Base-by-base conservation (phyloP, 805 yeast genomes). In the Clavispora vitiphila region DNA sequence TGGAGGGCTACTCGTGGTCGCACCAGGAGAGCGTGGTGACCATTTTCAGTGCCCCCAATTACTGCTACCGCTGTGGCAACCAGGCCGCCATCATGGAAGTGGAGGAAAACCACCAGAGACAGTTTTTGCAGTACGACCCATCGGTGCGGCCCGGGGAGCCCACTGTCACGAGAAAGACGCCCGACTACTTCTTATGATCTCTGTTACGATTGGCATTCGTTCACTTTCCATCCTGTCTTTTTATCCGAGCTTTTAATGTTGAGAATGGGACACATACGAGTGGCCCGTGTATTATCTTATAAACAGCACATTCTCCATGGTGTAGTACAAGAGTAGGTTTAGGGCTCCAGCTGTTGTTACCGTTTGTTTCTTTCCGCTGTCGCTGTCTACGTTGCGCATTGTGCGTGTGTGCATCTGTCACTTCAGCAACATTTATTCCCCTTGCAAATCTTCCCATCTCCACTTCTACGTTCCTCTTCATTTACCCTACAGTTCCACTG, bases 11-110 rank as follows among this genome's bases (percentile, higher is more conserved):
- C 61, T 79, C 87, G 35, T 90, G 96, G 96, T 79, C 91, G 30
- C 96, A 90, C 69, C 95, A 86, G 64, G 95, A 90, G 69, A 77
- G 81, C 47, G 97, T 90, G 35, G 97, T 90, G 32, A 90, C 98
- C 24, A 88, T 90, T 43, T 90, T 89, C 63, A 79, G 88, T 46
- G 98, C 98, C 22, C 98, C 98, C 46, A 90, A 90, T 66, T 90
- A 90, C 65, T 90, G 98, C 68, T 90, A 90, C 65, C 78, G 98
- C 69, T 90, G 98, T 71, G 98, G 98, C 57, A 90, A 90, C 69
- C 96, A 88, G 71, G 97, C 97, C 34, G 96, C 96, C 29, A 87
- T 90, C 54, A 90, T 90, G 97, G 96, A 90, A 69, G 96, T 90
- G 47, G 96, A 90, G 64, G 97, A 90, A 65, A 84, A 82, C 61